Base-by-base conservation (phyloP, 2,329 filamentous ascomycete species). In the Trichophyton rubrum region DNA sequence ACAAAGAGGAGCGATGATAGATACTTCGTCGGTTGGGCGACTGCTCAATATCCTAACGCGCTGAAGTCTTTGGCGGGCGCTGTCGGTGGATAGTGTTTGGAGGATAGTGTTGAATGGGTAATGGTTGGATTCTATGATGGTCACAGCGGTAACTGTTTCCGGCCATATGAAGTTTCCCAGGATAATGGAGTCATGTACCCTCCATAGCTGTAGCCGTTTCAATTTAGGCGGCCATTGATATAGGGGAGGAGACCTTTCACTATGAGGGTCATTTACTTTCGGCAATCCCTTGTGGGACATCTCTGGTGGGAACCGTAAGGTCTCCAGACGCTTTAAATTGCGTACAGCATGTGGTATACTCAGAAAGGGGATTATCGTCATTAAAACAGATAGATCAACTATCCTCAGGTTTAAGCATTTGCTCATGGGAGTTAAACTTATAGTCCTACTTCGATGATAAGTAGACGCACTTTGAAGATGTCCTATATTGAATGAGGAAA, bases 271-370 rank as follows among this genome's bases (percentile, higher is more conserved):
- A n/a, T 53, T 33, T 53, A 20, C 22, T 33, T 30, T 27, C 22
- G 49, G 49, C 13, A 53, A 53, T 15, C 57, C 38, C 30, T 59
- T 17, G 43, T 13, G 9, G n/a, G 38, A 59, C 11, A 59, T 27
- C 11, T 27, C 51, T 57, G 30, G 20, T 1, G 79, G 79, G 15
- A 82, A 72, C 56, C 72, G 73, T 7, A 85, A 72, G 2, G 70
- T 69, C 4, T 67, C 67, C n/a, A 40, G 15, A 41, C 41, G n/a
- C 20, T 24, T 27, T 8, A 30, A 40, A 24, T 53, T 30, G 49
- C 49, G 49, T 30, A 53, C 24, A 33, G 49, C 49, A 30, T 30
- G 49, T 15, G 49, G 22, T 53, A 53, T 33, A 53, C 27, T 53
- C 24, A 30, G 49, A 33, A 53, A 53, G 17, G 49, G 49, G 22